phyloP scores from a whole-genome alignment of 345 rosid species.

The Corchorus capsularis region DNA sequence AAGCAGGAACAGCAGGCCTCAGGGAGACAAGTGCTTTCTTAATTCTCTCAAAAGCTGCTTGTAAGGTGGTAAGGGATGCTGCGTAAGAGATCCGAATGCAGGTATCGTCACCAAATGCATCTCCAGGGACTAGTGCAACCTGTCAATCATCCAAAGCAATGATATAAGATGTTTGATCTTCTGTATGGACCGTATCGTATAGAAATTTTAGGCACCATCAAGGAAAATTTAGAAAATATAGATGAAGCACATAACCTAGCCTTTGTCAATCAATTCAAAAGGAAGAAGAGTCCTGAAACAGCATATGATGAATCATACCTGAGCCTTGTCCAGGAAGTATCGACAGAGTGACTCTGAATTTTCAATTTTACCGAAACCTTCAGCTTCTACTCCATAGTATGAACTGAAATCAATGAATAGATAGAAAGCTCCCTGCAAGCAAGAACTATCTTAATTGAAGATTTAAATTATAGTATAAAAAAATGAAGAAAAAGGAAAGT shows the following conservation, averaged over 20 bases:
- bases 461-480: not conserved
- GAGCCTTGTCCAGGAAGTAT: conserved; percentile 50
- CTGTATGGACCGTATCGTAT: not conserved
- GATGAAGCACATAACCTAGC: not conserved
- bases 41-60: conserved; percentile 79
- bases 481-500: conserved; percentile 6
- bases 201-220: not conserved
- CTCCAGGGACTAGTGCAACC: conserved; percentile 98
- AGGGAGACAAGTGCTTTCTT: conserved; percentile 67
- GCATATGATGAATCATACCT: conserved; percentile 38
- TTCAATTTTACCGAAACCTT: conserved; percentile 76
- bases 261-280: not conserved
- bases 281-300: not conserved
- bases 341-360: conserved; percentile 48
- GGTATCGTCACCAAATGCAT: conserved; percentile 90
- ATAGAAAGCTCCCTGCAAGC: conserved; percentile 92
- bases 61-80: conserved; percentile 70
- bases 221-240: not conserved
- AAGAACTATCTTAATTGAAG: conserved; percentile 6
- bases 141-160: conserved; percentile 22
- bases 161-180: not conserved
- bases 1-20: conserved; percentile 54
- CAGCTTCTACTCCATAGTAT: conserved; percentile 74
- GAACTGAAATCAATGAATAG: conserved; percentile 83
- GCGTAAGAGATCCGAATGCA: conserved; percentile 94